A percentile compares a stretch with the other conserved stretches of the same genome.
Evolutionary conservation across 108 stramenopile species (phyloP).

Genomic region (Fragilaria crotonensis): DNA sequence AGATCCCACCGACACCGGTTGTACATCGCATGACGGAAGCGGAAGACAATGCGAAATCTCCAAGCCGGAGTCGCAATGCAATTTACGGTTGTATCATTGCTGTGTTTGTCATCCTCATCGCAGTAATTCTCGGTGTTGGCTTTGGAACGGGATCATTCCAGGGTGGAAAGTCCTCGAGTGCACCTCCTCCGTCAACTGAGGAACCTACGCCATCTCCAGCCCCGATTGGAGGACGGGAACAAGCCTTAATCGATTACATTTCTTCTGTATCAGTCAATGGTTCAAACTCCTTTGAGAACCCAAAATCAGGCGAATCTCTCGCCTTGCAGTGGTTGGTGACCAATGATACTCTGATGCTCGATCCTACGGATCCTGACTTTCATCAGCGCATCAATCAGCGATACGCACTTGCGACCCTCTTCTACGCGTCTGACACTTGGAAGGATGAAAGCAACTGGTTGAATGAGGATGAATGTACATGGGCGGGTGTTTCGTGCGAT

Average conservation of each 20-base stretch:
- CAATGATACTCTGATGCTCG: background rate
- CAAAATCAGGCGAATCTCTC: background rate
- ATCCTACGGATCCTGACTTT: background rate
- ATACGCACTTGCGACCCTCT: background rate
- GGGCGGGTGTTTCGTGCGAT: background rate
- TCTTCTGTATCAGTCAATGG: background rate
- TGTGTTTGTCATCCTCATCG: background rate
- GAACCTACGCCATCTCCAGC: background rate
- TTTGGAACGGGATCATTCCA: conserved; percentile 1
- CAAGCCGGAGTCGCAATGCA: too few species aligned
- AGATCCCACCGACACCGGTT: too few species aligned
- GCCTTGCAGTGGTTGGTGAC: background rate
- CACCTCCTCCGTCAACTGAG: background rate
- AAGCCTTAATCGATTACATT: background rate
- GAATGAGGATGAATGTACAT: background rate
- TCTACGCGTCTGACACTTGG: background rate
- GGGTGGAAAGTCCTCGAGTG: background rate
- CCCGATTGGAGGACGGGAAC: background rate
- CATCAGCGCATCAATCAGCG: background rate
- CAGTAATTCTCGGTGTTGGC: conserved; percentile 6
- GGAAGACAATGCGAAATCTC: too few species aligned
- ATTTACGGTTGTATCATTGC: too few species aligned
- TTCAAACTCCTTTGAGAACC: background rate
- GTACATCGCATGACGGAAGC: too few species aligned
- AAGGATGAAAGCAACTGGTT: background rate